A percentile compares a stretch with the other conserved stretches of the same genome.
phyloP scores from a whole-genome alignment of 2,329 filamentous ascomycete genomes.

The Remersonia thermophila region DNA sequence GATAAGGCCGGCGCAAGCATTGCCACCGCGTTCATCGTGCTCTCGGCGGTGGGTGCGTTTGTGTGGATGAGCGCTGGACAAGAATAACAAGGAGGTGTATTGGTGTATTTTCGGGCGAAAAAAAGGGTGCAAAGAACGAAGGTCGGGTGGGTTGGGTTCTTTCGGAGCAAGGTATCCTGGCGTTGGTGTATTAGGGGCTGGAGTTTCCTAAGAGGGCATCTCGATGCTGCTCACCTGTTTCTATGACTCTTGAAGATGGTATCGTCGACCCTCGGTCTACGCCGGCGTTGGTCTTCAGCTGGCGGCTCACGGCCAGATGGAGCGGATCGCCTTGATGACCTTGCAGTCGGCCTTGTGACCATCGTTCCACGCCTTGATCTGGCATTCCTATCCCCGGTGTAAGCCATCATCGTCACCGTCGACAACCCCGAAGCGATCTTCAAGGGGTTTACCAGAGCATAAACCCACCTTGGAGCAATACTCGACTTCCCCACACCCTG shows the following conservation, averaged over 20 bases:
- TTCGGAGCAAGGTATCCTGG: too few relatives aligned
- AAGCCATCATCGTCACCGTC: constrained; percentile 2
- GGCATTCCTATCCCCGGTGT: constrained; percentile 26
- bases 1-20: constrained; percentile 39
- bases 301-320: constrained; percentile 22
- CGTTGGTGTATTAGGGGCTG: too few relatives aligned
- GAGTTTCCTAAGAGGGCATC: too few relatives aligned
- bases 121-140: too few relatives aligned
- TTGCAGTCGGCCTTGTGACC: constrained; percentile 34
- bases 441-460: not conserved
- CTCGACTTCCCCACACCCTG: constrained; percentile 29
- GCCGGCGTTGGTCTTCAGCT: too few relatives aligned
- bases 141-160: too few relatives aligned
- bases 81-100: constrained; percentile 1
- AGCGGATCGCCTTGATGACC: constrained; percentile 26
- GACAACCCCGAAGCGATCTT: constrained; percentile 1
- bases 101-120: too few relatives aligned
- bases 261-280: too few relatives aligned
- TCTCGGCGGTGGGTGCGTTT: constrained; percentile 31
- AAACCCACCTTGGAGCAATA: constrained; percentile 35
- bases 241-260: too few relatives aligned
- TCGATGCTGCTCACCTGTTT: too few relatives aligned
- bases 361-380: constrained; percentile 30
- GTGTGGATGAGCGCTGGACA: constrained; percentile 35
- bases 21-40: constrained; percentile 32